phyloP scores from a whole-genome alignment of 176 grass and related monocot genomes.

The Oryza officinalis region DNA sequence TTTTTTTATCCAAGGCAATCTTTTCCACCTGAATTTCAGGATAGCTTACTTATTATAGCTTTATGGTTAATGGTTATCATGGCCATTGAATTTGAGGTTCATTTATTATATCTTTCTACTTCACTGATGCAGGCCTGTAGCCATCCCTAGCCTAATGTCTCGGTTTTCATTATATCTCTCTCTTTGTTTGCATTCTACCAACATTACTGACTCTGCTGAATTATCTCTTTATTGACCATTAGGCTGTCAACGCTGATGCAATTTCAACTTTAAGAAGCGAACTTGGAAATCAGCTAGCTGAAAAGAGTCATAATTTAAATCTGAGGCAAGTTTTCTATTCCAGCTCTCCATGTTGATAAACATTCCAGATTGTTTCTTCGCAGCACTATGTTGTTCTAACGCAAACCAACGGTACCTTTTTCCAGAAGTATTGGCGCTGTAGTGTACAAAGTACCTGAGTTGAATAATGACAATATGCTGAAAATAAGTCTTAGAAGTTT shows the following conservation, averaged over 20 bases:
- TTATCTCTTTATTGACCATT: background rate
- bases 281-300: conserved; percentile 80
- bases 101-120: background rate
- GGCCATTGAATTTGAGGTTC: background rate
- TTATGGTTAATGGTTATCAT: background rate
- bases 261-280: conserved; percentile 79
- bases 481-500: conserved; percentile 96
- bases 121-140: background rate
- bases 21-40: background rate
- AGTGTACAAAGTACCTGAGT: conserved; percentile 80
- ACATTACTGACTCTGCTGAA: background rate
- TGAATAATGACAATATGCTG: conserved; percentile 62
- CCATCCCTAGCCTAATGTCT: background rate
- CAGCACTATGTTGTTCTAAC: background rate
- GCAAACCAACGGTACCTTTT: background rate
- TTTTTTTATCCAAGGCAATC: background rate
- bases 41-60: background rate
- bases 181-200: background rate
- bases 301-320: conserved; percentile 59
- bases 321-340: conserved; percentile 51
- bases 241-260: conserved; percentile 83
- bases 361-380: background rate
- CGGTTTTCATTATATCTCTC: background rate
- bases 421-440: conserved; percentile 85
- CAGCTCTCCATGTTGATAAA: background rate